phyloP scores from a whole-genome alignment of 2,329 filamentous ascomycete genomes.

The Teratosphaeriaceae sp. region DNA sequence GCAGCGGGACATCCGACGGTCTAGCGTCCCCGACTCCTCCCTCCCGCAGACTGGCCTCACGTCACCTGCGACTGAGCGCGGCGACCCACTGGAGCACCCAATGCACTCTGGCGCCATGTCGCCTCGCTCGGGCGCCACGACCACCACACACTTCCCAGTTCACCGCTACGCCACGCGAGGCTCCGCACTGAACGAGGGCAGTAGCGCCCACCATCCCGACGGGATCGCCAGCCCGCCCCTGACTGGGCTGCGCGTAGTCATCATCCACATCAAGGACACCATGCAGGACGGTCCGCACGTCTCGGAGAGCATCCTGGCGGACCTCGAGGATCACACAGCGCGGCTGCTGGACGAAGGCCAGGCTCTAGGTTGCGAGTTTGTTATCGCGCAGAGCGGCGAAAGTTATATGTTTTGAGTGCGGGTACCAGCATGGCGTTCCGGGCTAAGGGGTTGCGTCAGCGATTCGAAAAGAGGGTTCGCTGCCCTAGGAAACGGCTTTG shows the following conservation, averaged over 20 bases:
- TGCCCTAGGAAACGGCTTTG: too few relatives aligned
- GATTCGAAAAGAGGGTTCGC: too few relatives aligned
- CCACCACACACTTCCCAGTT: background rate
- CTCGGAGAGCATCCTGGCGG: slow-evolving; percentile 60
- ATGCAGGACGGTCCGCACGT: slow-evolving; percentile 62
- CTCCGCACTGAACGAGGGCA: slow-evolving; percentile 2
- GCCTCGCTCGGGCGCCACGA: slow-evolving; percentile 11
- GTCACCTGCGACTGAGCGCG: slow-evolving; percentile 12
- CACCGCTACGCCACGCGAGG: slow-evolving; percentile 7
- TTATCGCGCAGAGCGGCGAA: slow-evolving; percentile 62
- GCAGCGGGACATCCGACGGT: slow-evolving; percentile 13
- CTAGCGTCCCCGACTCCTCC: slow-evolving; percentile 19
- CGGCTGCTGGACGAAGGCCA: slow-evolving; percentile 34
- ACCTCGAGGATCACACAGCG: slow-evolving; percentile 60
- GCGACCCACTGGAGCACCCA: slow-evolving; percentile 5
- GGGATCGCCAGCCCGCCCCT: slow-evolving; percentile 50
- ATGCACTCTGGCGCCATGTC: slow-evolving; percentile 10
- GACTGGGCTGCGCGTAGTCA: slow-evolving; percentile 67
- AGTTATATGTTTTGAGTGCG: slow-evolving; percentile 42
- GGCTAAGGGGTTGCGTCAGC: too few relatives aligned
- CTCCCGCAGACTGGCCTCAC: slow-evolving; percentile 7
- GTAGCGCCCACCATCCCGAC: background rate
- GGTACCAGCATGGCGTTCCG: too few relatives aligned
- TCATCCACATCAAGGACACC: slow-evolving; percentile 92
- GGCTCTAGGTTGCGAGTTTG: slow-evolving; percentile 71